These are phyloP conservation scores for Dactylellina haptotyla DNA, from an alignment of 2,329 filamentous ascomycete species.

Conservation along the genomic window DNA sequence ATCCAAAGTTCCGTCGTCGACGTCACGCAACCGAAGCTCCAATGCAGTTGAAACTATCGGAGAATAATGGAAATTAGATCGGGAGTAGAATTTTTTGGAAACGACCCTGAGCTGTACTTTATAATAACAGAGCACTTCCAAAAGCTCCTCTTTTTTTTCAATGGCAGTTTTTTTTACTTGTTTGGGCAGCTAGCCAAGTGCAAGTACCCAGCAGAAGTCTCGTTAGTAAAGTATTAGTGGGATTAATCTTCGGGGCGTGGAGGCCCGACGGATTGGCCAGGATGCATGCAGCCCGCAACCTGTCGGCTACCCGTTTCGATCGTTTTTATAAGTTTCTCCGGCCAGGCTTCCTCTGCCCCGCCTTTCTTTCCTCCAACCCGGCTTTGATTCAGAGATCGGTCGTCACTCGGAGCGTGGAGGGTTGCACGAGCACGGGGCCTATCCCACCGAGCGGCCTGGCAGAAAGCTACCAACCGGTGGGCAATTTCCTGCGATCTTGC, in stretches of 20 bases:
- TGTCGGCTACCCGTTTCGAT: slow-evolving; percentile 34
- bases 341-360: slow-evolving; percentile 24
- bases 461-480: background rate
- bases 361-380: slow-evolving; percentile 9
- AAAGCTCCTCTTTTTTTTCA: background rate
- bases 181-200: background rate
- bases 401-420: slow-evolving; percentile 10
- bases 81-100: background rate
- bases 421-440: slow-evolving; percentile 28
- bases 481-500: background rate
- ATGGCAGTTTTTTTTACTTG: background rate
- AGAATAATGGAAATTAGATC: too few relatives aligned
- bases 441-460: slow-evolving; percentile 31
- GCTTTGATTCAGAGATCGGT: background rate
- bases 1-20: background rate
- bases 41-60: too few relatives aligned
- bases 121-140: background rate
- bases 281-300: slow-evolving; percentile 35
- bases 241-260: slow-evolving; percentile 44
- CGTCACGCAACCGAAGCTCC: too few relatives aligned
- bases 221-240: too few relatives aligned
- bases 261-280: slow-evolving; percentile 45
- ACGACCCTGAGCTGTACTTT: background rate
- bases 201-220: too few relatives aligned
- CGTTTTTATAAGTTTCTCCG: slow-evolving; percentile 42